Evolutionary conservation across 768 basidiomycete species (phyloP), one percentile per base, ranked within the genome.

Genomic region (Brasilioporus rufonigricans): DNA sequence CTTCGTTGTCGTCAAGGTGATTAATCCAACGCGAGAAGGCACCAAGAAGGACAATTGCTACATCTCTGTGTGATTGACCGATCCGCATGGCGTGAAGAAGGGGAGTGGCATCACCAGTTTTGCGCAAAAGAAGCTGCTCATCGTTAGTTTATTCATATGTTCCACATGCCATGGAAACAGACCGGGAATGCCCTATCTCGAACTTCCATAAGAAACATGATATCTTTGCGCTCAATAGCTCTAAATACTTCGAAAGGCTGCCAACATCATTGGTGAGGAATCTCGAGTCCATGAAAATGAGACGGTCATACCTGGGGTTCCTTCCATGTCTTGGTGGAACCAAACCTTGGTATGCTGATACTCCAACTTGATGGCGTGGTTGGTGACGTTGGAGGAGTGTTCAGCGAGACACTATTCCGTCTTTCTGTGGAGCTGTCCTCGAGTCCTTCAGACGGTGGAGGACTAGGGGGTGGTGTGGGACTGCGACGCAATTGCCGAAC

Each of bases 21-120:
- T 98, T 98, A 51, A 98, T 84, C 76, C 86, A 96, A 21, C 94
- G 84, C 13, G 92, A 94, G 65, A 97, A 85, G 13, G 95, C 93
- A 13, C 95, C 95, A 14, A 97, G 69, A 2, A 98, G 77, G 5
- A 96, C 64, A 56, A 98, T 91, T 4, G 92, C 89, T 10, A 98
- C 83, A 48, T 97, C 93, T 55, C 82, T 77, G 61, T 92, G 86
- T 36, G 82, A 81, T 57, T 78, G 72, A 26, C 89, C 88, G 27
- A 90, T 86, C 23, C 88, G 79, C 80, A 96, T 92, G 1, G 93
- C 92, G 65, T 98, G 93, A 8, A 97, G 80, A 14, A 98, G 81
- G 8, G 95, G 94, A 1, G 93, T 93, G 23, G 86, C 84, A 38
- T 89, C 87, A 3, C 91, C 93, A 35, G 85, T 85, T 65, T 90